A percentile compares a stretch with the other conserved stretches of the same genome.
Evolutionary conservation across 257 asterid species (phyloP).

Genomic region (Osmanthus fragrans): DNA sequence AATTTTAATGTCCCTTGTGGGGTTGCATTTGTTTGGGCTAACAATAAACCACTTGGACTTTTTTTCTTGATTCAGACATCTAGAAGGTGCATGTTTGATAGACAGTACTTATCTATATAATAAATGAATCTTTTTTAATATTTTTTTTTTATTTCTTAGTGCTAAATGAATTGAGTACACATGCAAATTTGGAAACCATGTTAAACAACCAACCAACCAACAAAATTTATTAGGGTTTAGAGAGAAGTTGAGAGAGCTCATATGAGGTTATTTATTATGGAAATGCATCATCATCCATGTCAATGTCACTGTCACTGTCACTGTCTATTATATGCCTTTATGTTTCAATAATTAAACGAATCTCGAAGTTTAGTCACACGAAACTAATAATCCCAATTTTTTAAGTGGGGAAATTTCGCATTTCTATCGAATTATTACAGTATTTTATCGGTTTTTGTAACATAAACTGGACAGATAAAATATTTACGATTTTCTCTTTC

Average conservation of each 20-base stretch:
- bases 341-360: too few species aligned
- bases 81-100: not conserved
- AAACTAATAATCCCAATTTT: not conserved
- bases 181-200: not conserved
- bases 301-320: too few species aligned
- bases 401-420: not conserved
- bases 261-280: not conserved
- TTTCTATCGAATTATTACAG: not conserved
- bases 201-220: not conserved
- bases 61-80: too few species aligned
- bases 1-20: constrained; percentile 6
- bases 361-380: not conserved
- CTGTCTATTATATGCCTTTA: too few species aligned
- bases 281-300: not conserved
- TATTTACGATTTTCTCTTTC: not conserved
- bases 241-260: not conserved
- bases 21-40: not conserved
- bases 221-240: constrained; percentile 7
- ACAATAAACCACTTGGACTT: not conserved
- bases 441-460: not conserved
- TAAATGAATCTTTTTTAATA: too few species aligned
- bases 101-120: too few species aligned
- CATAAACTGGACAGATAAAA: not conserved
- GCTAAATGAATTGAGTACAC: not conserved
- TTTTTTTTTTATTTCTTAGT: too few species aligned